These are phyloP conservation scores for Tylopilus subfusipes DNA, from an alignment of 768 basidiomycete species.

Conservation along the genomic window DNA sequence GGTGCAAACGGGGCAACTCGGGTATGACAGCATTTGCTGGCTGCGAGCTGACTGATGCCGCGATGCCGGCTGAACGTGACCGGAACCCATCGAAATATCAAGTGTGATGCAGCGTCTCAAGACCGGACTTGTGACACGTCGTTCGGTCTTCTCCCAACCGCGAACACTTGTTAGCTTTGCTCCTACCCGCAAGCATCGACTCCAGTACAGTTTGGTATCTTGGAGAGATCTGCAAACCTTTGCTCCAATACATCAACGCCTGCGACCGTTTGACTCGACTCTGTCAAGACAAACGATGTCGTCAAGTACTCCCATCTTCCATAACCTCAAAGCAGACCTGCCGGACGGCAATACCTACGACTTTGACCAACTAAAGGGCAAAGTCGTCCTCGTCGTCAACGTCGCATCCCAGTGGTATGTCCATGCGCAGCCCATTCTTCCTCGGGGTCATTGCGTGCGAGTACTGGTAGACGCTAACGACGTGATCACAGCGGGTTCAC, in stretches of 20 bases:
- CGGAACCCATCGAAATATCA: neutral
- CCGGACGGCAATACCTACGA: slow-evolving; percentile 54
- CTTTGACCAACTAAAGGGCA: slow-evolving; percentile 70
- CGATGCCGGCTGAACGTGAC: no score
- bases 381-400: slow-evolving; percentile 77
- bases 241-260: neutral
- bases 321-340: slow-evolving; percentile 64
- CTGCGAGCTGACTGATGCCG: neutral
- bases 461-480: neutral
- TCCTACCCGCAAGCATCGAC: neutral
- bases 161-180: neutral
- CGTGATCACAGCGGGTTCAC: slow-evolving; percentile 66
- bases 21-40: neutral
- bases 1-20: no score
- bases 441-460: neutral
- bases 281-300: slow-evolving; percentile 8
- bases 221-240: neutral
- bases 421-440: neutral
- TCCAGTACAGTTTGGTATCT: neutral
- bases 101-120: neutral
- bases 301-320: slow-evolving; percentile 42
- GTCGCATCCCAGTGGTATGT: slow-evolving; percentile 65
- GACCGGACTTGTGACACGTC: slow-evolving; percentile 1
- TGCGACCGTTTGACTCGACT: slow-evolving; percentile 11
- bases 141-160: neutral